Base-by-base conservation (phyloP, 176 grass and related monocot species). In the Musa itinerans region DNA sequence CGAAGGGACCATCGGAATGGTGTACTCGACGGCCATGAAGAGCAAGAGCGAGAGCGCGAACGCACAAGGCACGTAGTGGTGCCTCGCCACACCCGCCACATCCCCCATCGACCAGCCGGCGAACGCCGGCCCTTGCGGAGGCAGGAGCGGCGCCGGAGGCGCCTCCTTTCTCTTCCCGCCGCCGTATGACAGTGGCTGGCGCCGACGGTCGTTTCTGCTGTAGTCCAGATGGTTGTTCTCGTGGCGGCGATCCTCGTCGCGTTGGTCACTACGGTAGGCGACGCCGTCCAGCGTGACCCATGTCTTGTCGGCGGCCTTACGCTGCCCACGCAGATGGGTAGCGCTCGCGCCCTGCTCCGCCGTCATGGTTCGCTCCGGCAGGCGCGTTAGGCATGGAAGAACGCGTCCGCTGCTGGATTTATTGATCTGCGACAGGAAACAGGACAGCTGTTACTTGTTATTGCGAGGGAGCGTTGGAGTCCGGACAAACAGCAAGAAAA, bases 1-100 rank as follows among this genome's bases (percentile, higher is more conserved):
- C 27, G 79, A 76, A 11, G 73, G 69, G 15, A 98, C 65, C 94
- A 98, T 93, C 54, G 85, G 86, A 82, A 93, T 89, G 67, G 88
- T 98, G 80, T 98, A 98, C 86, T 98, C 94, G n/a, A 98, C 86
- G 80, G 26, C 80, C 94, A 98, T 98, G 86, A 98, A 98, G 27
- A 89, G 56, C 55, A 98, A 76, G 20, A 98, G 65, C 21, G 72
- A 79, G 78, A 92, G 67, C 2, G 54, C 80, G 65, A 93, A 93
- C 9, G 83, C 59, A 69, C 65, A 87, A 3, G 90, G 79, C 16
- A 69, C 23, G 52, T 86, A 88, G 77, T 99, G 90, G n/a, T 75
- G 72, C 70, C 76, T 71, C 71, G 73, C 11, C 12, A 81, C 53
- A 9, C 54, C 74, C 0, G 23, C 76, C 20, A 34, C 77, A 10